Conservation (phyloP, 2,329 filamentous ascomycete genomes). For the Botrytis cinerea region DNA sequence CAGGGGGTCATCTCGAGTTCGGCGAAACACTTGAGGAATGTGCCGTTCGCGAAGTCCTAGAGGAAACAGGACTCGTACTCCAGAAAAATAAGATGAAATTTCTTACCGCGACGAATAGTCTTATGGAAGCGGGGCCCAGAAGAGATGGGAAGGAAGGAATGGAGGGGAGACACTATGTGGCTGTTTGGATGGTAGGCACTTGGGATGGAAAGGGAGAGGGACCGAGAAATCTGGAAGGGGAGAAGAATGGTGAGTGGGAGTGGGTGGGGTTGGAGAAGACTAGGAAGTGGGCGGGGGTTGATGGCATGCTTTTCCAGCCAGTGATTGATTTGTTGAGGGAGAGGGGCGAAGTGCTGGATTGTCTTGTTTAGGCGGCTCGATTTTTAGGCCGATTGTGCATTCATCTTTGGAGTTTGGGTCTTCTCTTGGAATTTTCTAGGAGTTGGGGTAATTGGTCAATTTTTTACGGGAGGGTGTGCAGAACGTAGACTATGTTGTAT, state of each 20-base stretch:
- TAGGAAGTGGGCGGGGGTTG: not conserved
- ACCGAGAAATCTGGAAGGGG: not conserved
- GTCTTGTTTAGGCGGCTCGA: not conserved
- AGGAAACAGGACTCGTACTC: not conserved
- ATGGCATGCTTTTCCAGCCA: not conserved
- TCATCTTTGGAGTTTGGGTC: not conserved
- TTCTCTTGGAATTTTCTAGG: not conserved
- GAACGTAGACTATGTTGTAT: not conserved
- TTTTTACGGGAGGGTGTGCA: not conserved
- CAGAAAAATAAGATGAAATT: not conserved
- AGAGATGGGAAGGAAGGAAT: not conserved
- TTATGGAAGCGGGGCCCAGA: not conserved
- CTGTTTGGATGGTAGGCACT: not conserved
- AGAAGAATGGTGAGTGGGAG: not conserved
- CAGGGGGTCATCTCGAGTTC: not conserved
- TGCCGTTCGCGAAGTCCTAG: not conserved
- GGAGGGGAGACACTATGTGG: not conserved
- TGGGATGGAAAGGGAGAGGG: not conserved
- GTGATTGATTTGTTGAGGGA: not conserved
- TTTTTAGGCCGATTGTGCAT: no score
- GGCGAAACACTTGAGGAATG: not conserved
- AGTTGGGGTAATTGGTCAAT: not conserved
- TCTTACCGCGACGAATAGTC: slow-evolving; percentile 4
- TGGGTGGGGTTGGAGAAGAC: not conserved
- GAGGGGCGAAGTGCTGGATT: not conserved